These are phyloP conservation scores for Solanum chmielewskii DNA, from an alignment of 257 asterid genomes.

Conservation along the genomic window DNA sequence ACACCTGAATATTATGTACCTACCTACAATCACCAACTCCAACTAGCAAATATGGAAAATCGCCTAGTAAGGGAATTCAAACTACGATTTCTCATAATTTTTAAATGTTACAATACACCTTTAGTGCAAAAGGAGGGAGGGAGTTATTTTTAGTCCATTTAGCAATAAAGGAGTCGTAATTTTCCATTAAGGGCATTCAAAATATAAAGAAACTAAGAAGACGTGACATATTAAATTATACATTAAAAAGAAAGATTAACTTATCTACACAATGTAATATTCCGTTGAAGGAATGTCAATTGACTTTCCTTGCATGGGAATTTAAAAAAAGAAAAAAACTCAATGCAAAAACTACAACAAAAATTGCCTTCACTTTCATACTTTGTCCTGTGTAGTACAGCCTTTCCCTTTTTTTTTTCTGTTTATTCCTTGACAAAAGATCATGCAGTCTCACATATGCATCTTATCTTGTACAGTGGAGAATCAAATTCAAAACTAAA, in stretches of 20 bases:
- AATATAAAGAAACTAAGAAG: neutral
- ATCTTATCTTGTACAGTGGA: neutral
- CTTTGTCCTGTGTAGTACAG: neutral
- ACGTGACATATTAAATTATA: neutral
- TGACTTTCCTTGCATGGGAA: neutral
- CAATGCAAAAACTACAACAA: neutral
- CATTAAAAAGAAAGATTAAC: neutral
- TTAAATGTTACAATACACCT: neutral
- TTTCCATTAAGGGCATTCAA: neutral
- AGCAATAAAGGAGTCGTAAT: neutral
- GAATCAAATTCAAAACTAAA: neutral
- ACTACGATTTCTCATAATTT: neutral
- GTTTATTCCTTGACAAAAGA: neutral
- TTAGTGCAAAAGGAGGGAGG: neutral
- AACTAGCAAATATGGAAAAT: neutral
- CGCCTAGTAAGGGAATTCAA: neutral
- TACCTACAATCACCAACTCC: neutral
- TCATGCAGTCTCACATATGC: neutral
- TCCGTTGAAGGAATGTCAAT: neutral
- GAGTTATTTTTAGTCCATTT: neutral
- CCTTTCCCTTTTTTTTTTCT: neutral
- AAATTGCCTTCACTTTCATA: neutral
- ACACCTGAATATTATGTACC: neutral
- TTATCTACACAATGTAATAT: neutral
- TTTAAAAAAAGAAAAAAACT: neutral